Evolutionary conservation across 2,329 filamentous ascomycete genomes (phyloP).

Genomic region (Thielaviopsis populi): DNA sequence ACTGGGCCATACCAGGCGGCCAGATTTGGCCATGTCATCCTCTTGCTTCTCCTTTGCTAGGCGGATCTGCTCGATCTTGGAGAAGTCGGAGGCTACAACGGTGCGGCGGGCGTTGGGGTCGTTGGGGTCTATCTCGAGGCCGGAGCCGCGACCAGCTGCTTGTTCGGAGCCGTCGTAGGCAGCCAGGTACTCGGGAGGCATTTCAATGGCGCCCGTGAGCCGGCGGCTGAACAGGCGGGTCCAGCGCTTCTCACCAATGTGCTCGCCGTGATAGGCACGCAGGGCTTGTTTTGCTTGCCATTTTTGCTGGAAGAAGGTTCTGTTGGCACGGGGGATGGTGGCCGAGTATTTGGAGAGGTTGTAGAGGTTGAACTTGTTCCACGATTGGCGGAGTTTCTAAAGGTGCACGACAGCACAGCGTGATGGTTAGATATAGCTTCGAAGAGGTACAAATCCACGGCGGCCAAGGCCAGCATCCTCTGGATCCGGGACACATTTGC

Average conservation of each 20-base stretch:
- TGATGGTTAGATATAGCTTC: background rate
- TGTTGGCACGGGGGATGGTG: conserved; percentile 28
- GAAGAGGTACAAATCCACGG: background rate
- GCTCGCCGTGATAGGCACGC: conserved; percentile 85
- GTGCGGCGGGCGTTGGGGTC: conserved; percentile 15
- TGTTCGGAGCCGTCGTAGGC: conserved; percentile 66
- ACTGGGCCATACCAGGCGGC: conserved; percentile 11
- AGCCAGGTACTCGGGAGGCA: conserved; percentile 70
- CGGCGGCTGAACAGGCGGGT: conserved; percentile 77
- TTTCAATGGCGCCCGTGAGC: conserved; percentile 68
- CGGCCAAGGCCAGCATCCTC: background rate
- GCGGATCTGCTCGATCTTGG: conserved; percentile 16
- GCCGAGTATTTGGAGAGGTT: conserved; percentile 50
- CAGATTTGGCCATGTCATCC: background rate
- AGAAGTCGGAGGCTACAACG: conserved; percentile 20
- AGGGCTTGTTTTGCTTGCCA: conserved; percentile 76
- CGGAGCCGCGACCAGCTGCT: conserved; percentile 71
- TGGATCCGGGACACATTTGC: background rate
- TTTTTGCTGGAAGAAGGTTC: conserved; percentile 96
- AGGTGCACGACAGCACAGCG: conserved; percentile 13
- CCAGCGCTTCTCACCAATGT: conserved; percentile 88
- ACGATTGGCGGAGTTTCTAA: conserved; percentile 86
- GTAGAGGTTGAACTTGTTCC: conserved; percentile 96
- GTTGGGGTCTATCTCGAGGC: conserved; percentile 30
- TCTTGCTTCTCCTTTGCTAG: conserved; percentile 16